Evolutionary conservation across 768 basidiomycete genomes (phyloP), one percentile per base, ranked within the genome.

Genomic region (Hericium coralloides): DNA sequence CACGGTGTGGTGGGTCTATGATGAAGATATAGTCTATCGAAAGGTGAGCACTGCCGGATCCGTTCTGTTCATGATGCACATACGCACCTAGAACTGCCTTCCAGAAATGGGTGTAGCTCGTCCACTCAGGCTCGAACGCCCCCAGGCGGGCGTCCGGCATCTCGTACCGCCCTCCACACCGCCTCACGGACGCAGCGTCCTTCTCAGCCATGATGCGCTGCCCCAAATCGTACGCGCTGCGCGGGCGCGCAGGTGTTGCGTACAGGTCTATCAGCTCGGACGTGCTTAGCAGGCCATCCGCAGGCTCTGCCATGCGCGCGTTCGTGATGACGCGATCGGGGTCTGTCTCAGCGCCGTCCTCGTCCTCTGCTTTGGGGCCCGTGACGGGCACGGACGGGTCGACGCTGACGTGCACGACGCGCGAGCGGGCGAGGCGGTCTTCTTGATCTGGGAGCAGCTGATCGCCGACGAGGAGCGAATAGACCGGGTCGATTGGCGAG

Each of bases 51-150:
- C 25, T 31, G 54, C 37, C 41, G 20, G 14, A 17, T 17, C 15
- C 41, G 4, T 31, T 6, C 31, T 31, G 31, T 31, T 4, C 41
- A 18, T 3, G 18, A 45, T 15, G 15, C 38, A 38, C 55, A 15
- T 1, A 66, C 74, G 59, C 63, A 88, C 92, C 92, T 66, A 95
- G 67, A 3, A 87, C 86, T 9, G 86, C 72, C 64, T 88, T 81
- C 91, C 92, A 95, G 65, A 85, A 85, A 68, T 90, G 82, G 0
- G 95, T 92, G 65, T 87, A 95, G 66, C 87, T 90, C 38, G 94
- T 95, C 74, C 85, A 98, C 68, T 82, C 79, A 3, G 93, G 92
- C 66, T 95, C 92, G 66, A 79, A 70, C 12, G 70, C 74, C 3
- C 92, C 92, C 18, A 70, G 71, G 56, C 77, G 72, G 10, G 65